These are phyloP conservation scores for Gossypium herbaceum DNA, from an alignment of 345 rosid species.

Conservation along the genomic window DNA sequence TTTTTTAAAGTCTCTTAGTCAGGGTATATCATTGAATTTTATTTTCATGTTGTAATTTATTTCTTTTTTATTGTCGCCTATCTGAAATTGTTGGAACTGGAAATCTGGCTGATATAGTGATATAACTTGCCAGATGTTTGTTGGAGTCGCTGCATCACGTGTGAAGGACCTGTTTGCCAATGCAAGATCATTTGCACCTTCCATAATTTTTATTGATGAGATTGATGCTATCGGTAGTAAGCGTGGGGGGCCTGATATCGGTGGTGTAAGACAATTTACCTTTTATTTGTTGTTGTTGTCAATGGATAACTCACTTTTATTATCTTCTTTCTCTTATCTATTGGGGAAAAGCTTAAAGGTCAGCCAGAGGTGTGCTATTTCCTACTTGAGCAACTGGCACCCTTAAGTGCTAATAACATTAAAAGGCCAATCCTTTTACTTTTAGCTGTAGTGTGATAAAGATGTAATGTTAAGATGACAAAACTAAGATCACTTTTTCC, in stretches of 20 bases:
- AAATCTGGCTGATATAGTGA: conserved; percentile 18
- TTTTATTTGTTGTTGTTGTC: not conserved
- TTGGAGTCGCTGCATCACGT: conserved; percentile 98
- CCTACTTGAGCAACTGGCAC: not conserved
- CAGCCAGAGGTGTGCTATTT: not conserved
- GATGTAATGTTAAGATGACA: not conserved
- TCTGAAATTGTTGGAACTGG: conserved; percentile 8
- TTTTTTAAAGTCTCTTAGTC: not conserved
- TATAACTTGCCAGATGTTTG: conserved; percentile 72
- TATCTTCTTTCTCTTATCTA: not conserved
- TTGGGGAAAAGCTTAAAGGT: not conserved
- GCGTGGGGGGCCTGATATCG: conserved; percentile 97
- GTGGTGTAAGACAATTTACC: conserved; percentile 61
- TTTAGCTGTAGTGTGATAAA: not conserved
- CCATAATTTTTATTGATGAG: conserved; percentile 93
- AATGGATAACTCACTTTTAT: not conserved
- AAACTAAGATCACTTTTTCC: not conserved
- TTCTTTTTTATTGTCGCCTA: not conserved
- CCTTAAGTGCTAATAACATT: not conserved
- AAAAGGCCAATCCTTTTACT: not conserved
- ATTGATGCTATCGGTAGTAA: conserved; percentile 98
- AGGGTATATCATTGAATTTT: not conserved
- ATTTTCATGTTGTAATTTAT: not conserved
- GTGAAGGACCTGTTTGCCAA: conserved; percentile 94
- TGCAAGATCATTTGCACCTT: conserved; percentile 90